Base-by-base conservation (phyloP, 345 rosid genomes). In the Gossypium raimondii region DNA sequence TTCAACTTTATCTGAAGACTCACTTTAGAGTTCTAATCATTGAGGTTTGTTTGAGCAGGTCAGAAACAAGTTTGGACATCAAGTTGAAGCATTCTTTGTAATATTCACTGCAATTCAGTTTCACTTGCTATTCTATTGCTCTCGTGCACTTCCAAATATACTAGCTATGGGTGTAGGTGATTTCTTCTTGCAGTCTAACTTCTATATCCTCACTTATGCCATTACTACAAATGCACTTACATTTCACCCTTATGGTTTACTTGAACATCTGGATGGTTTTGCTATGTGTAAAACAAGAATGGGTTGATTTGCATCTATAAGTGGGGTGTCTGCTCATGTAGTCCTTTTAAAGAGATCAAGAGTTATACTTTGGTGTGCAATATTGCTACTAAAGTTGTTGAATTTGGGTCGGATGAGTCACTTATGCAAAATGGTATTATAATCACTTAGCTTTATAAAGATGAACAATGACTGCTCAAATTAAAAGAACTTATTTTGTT, bases 11-110 rank as follows among this genome's bases (percentile, higher is more conserved):
- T 62, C 9, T 7, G 2, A 62, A 22, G 10, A n/a, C 18, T 44
- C 56, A n/a, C 2, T 14, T 11, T 14, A 62, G 70, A 58, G 68
- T 56, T 78, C 14, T 67, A 48, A 47, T 47, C 43, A 20, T 45
- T 50, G 51, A 71, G 47, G 45, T 64, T 74, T 84, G 66, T 75
- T 81, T 79, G 75, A 52, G 73, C 92, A 94, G 97, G 85, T 94
- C 76, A 86, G 88, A 78, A 60, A 77, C 53, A 89, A 87, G 79
- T 95, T 95, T 83, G 99, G 99, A 43, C 84, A 16, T 80, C 98
- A 90, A 89, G 98, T 91, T 79, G 99, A 91, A 81, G 91, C 91
- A 75, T 93, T 95, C 90, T 93, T 93, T 86, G 91, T 90, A 44
- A 76, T 91, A 78, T 82, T 95, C 79, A 89, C 92, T 76, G 89